phyloP scores from a whole-genome alignment of 305 asterid species.

The Petunia hybrid region DNA sequence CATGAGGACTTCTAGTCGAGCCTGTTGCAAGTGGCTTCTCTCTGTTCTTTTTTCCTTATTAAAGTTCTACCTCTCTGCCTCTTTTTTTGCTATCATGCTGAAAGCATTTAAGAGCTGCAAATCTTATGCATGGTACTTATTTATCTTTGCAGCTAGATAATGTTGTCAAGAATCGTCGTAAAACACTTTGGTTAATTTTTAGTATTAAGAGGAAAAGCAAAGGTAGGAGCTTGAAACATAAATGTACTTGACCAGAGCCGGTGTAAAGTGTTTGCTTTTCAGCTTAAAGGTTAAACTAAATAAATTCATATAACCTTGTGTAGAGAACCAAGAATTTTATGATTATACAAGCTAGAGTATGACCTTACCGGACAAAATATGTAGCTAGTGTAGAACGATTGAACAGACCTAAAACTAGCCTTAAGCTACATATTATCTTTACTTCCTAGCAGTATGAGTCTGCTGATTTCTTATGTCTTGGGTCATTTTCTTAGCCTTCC shows the following conservation, averaged over 20 bases:
- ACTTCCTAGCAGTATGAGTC: neutral
- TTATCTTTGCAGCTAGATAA: neutral
- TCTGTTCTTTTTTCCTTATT: no score
- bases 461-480: slow-evolving; percentile 9
- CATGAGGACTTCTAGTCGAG: no score
- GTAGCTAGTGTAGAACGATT: neutral
- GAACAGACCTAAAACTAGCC: neutral
- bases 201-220: no score
- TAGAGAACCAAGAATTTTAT: slow-evolving; percentile 10
- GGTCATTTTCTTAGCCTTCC: neutral
- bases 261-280: neutral
- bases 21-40: neutral
- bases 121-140: neutral
- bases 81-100: neutral
- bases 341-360: slow-evolving; percentile 9
- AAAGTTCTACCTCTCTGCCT: neutral
- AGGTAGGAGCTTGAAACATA: neutral
- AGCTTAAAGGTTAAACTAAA: neutral
- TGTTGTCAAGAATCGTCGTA: neutral
- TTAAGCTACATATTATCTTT: neutral
- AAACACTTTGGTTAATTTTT: no score
- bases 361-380: neutral
- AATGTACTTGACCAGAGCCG: neutral
- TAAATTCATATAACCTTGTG: neutral
- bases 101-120: neutral